These are phyloP conservation scores for Ceratobasidium sp. DNA, from an alignment of 1,284 basidiomycete genomes.

Conservation along the genomic window DNA sequence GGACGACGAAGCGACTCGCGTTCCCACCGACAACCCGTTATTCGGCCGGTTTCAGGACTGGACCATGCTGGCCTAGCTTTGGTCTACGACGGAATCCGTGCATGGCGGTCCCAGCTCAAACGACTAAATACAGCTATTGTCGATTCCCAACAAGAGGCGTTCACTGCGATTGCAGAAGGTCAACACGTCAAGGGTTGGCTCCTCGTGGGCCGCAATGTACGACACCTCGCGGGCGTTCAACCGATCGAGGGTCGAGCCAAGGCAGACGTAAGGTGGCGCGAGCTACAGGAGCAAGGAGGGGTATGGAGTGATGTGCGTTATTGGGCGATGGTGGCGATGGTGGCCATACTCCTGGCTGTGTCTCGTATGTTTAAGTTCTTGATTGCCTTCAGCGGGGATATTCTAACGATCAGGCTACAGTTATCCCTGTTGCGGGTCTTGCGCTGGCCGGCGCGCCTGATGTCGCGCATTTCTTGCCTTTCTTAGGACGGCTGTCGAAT, in stretches of 20 bases:
- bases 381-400: background rate
- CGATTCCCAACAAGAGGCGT: conserved; percentile 70
- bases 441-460: conserved; percentile 74
- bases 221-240: conserved; percentile 70
- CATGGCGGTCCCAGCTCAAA: conserved; percentile 75
- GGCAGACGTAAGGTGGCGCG: conserved; percentile 83
- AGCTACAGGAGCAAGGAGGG: conserved; percentile 70
- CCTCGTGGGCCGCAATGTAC: conserved; percentile 73
- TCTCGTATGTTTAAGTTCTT: conserved; percentile 63
- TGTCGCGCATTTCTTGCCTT: conserved; percentile 73
- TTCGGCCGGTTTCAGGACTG: conserved; percentile 73
- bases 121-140: conserved; percentile 74
- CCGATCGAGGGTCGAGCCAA: conserved; percentile 79
- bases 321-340: conserved; percentile 66
- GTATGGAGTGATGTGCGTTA: conserved; percentile 61
- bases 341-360: conserved; percentile 65
- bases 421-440: conserved; percentile 74
- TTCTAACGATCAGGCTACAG: conserved; percentile 57
- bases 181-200: conserved; percentile 76
- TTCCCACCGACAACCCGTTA: conserved; percentile 74
- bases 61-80: conserved; percentile 70
- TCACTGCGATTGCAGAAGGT: conserved; percentile 76
- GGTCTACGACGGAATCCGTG: conserved; percentile 73
- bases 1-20: conserved; percentile 16
- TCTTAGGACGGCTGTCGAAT: conserved; percentile 65